phyloP scores from a whole-genome alignment of 129 eudicot species.

The Chrysanthemum makinoi region DNA sequence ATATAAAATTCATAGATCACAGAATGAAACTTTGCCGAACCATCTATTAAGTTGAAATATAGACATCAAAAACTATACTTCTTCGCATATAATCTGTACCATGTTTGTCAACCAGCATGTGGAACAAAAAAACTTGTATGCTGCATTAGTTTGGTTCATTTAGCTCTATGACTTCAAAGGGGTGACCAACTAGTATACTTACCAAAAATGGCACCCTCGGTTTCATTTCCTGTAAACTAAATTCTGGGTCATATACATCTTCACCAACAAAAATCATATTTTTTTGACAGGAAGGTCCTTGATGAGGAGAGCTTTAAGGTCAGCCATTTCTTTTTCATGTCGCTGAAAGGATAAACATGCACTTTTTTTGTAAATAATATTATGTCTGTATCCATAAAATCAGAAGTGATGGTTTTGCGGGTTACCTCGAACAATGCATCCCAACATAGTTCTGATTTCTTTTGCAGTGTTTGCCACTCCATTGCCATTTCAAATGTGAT shows the following conservation, averaged over 20 bases:
- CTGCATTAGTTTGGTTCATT: neutral
- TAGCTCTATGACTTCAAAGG: neutral
- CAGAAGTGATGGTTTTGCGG: neutral
- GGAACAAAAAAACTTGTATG: neutral
- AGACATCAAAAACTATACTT: neutral
- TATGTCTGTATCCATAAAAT: neutral
- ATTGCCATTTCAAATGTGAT: slow-evolving; percentile 54
- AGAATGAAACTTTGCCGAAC: neutral
- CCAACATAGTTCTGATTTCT: slow-evolving; percentile 39
- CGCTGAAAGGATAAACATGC: slow-evolving; percentile 26
- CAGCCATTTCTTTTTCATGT: slow-evolving; percentile 32
- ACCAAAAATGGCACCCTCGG: neutral
- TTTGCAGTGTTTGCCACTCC: slow-evolving; percentile 44
- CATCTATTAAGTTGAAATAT: neutral
- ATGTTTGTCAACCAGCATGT: neutral
- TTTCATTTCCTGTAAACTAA: neutral
- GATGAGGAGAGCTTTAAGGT: slow-evolving; percentile 20
- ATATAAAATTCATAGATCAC: neutral
- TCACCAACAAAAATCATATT: neutral
- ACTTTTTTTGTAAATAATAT: neutral
- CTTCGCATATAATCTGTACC: neutral
- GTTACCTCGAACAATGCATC: slow-evolving; percentile 46
- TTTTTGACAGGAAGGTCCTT: slow-evolving; percentile 4
- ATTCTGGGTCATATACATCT: slow-evolving; percentile 17
- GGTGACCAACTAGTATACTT: slow-evolving; percentile 3